Conservation (phyloP, 2,329 filamentous ascomycete species). For the Fusarium poae region DNA sequence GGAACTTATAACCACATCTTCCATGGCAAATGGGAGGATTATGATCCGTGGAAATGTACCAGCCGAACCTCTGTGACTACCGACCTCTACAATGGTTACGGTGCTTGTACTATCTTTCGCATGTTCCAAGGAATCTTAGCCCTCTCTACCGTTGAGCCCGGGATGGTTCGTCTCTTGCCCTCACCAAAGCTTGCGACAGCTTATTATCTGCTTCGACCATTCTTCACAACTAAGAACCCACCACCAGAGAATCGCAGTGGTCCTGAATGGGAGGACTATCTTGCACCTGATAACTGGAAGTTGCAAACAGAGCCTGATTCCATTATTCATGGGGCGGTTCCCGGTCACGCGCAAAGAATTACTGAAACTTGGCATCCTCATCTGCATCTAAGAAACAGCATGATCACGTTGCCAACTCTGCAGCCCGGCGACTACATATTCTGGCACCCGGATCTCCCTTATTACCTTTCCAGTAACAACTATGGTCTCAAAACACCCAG, state of each 20-base stretch:
- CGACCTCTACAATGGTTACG: constrained; percentile 70
- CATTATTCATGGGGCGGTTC: constrained; percentile 70
- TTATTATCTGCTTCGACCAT: constrained; percentile 77
- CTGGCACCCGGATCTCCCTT: constrained; percentile 70
- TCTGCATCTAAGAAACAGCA: constrained; percentile 64
- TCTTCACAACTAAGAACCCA: constrained; percentile 62
- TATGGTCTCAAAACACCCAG: constrained; percentile 49
- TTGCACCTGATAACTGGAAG: constrained; percentile 61
- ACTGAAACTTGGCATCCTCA: constrained; percentile 71
- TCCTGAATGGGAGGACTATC: constrained; percentile 64
- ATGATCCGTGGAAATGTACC: constrained; percentile 68
- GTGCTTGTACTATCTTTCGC: constrained; percentile 69
- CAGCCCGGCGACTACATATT: constrained; percentile 70
- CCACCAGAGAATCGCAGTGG: constrained; percentile 57
- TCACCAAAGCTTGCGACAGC: constrained; percentile 81
- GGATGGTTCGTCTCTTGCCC: constrained; percentile 78
- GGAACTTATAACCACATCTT: constrained; percentile 69
- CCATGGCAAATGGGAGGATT: constrained; percentile 66
- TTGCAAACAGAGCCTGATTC: constrained; percentile 65
- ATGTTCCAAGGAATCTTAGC: constrained; percentile 71
- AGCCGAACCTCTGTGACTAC: constrained; percentile 66
- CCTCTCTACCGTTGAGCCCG: constrained; percentile 69
- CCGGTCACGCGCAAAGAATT: constrained; percentile 69
- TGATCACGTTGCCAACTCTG: constrained; percentile 67
- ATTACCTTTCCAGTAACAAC: constrained; percentile 64